A percentile compares a stretch with the other conserved stretches of the same genome.
Conservation (phyloP, 2,329 filamentous ascomycete genomes). For the Aspergillus uvarum region DNA sequence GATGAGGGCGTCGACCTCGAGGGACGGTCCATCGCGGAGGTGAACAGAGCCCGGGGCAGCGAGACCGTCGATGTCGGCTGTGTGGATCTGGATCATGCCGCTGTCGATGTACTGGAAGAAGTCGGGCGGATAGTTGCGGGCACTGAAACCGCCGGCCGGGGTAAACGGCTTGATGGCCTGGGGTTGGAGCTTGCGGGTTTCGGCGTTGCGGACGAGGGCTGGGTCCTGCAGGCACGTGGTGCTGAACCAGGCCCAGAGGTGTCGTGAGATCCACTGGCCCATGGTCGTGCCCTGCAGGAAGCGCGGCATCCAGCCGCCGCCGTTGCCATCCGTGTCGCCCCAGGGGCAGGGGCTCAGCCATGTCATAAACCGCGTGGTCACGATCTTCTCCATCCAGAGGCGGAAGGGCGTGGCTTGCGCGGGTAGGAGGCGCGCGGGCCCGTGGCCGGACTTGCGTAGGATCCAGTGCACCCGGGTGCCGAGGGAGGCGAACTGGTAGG, state of each 20-base stretch:
- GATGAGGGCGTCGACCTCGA: conserved; percentile 52
- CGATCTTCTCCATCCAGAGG: conserved; percentile 7
- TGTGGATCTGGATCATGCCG: conserved; percentile 52
- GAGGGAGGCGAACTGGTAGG: conserved; percentile 54
- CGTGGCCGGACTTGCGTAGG: conserved; percentile 54
- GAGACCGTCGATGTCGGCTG: conserved; percentile 52
- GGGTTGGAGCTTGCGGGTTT: conserved; percentile 33
- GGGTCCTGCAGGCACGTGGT: conserved; percentile 39
- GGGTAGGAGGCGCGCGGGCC: conserved; percentile 59
- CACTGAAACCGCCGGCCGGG: conserved; percentile 54
- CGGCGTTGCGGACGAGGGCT: conserved; percentile 5
- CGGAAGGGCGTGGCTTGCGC: not conserved
- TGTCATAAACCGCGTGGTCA: conserved; percentile 58
- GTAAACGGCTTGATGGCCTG: conserved; percentile 43
- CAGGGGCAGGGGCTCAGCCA: not conserved
- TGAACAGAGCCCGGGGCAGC: conserved; percentile 40
- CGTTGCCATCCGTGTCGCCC: not conserved
- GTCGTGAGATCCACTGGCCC: not conserved
- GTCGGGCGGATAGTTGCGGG: conserved; percentile 56
- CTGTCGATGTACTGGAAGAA: conserved; percentile 54
- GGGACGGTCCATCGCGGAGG: conserved; percentile 43
- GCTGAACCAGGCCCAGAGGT: conserved; percentile 57
- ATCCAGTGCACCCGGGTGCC: conserved; percentile 58
- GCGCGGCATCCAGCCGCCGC: not conserved
- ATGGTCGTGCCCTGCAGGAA: not conserved